Conservation (phyloP, 148 eudicot species). For the Persicaria maculosa region DNA sequence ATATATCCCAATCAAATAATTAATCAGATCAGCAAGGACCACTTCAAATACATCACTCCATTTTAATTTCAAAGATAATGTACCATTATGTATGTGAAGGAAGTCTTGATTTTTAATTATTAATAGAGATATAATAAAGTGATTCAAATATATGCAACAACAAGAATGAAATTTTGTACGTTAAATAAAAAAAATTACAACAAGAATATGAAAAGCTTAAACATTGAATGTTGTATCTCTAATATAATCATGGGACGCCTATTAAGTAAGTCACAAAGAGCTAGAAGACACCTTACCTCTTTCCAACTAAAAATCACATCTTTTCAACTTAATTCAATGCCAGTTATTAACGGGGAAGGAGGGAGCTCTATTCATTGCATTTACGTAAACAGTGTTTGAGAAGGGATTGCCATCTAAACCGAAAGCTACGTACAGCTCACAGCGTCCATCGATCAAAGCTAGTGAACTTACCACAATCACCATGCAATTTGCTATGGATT, state of each 20-base stretch:
- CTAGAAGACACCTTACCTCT: neutral
- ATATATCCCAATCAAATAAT: neutral
- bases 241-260: neutral
- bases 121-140: neutral
- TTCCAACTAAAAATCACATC: neutral
- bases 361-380: too few species aligned
- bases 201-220: neutral
- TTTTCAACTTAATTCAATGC: neutral
- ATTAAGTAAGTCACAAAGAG: neutral
- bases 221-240: neutral
- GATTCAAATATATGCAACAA: neutral
- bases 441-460: neutral
- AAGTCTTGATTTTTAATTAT: neutral
- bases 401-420: neutral
- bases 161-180: neutral
- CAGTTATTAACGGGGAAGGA: neutral
- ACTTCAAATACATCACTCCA: neutral
- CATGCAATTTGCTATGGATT: neutral
- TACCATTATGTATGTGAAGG: too few species aligned
- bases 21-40: neutral
- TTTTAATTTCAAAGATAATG: neutral
- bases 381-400: too few species aligned
- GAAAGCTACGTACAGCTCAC: neutral
- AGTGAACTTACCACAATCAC: neutral
- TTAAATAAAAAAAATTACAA: neutral